Evolutionary conservation across 164 flowering plant species (phyloP).

Genomic region (Paratinospora sagittata): DNA sequence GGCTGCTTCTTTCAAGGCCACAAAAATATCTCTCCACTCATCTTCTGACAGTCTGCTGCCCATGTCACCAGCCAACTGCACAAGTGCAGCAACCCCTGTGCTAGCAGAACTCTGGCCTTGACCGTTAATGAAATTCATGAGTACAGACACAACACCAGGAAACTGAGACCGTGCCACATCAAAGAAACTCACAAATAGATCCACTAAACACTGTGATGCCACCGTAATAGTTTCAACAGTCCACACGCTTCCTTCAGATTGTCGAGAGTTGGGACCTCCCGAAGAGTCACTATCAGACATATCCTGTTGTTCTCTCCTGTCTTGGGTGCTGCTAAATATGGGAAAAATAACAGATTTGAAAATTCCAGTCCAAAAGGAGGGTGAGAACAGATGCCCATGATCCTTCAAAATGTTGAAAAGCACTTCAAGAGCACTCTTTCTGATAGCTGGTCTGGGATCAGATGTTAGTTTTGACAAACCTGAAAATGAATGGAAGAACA

Average conservation of each 20-base stretch:
- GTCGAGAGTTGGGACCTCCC: constrained; percentile 24
- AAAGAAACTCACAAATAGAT: constrained; percentile 65
- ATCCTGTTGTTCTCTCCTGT: constrained; percentile 23
- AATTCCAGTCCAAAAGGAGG: constrained; percentile 60
- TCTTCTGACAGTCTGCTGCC: constrained; percentile 58
- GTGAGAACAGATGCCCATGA: constrained; percentile 91
- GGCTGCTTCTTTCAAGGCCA: constrained; percentile 66
- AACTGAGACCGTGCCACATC: constrained; percentile 56
- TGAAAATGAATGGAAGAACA: constrained; percentile 28
- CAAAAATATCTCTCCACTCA: constrained; percentile 70
- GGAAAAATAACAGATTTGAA: constrained; percentile 66
- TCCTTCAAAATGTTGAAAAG: constrained; percentile 93
- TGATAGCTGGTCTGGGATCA: constrained; percentile 80
- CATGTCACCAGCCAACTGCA: constrained; percentile 55
- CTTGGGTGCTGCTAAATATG: constrained; percentile 38
- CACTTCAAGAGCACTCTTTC: constrained; percentile 90
- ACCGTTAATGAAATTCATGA: constrained; percentile 49
- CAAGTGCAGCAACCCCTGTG: constrained; percentile 69
- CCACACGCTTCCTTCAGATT: constrained; percentile 47
- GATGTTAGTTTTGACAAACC: constrained; percentile 88
- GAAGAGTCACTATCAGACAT: constrained; percentile 27
- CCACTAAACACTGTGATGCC: constrained; percentile 76
- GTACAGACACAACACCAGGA: constrained; percentile 47
- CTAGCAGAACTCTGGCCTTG: constrained; percentile 67
- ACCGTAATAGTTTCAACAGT: constrained; percentile 70